Evolutionary conservation across 768 basidiomycete species (phyloP).

Genomic region (Auricularia cornea): DNA sequence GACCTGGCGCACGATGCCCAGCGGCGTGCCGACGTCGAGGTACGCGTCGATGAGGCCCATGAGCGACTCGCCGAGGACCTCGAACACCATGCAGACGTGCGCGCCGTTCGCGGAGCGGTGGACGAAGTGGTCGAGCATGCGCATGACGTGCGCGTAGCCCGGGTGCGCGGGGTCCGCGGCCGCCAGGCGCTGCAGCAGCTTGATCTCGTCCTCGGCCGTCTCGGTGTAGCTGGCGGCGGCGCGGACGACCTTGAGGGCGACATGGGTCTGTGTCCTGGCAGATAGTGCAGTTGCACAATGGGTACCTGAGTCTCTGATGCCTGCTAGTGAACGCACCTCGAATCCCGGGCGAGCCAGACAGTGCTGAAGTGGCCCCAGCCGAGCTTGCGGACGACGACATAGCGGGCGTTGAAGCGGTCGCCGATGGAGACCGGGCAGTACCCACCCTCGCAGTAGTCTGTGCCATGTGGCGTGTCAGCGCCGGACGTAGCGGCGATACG

Average conservation of each 20-base stretch:
- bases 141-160: slow-evolving; percentile 27
- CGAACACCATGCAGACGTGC: slow-evolving; percentile 25
- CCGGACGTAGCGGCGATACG: not conserved
- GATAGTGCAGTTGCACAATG: not conserved
- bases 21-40: slow-evolving; percentile 9
- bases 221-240: slow-evolving; percentile 30
- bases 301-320: slow-evolving; percentile 32
- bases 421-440: slow-evolving; percentile 28
- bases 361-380: slow-evolving; percentile 28
- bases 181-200: slow-evolving; percentile 35
- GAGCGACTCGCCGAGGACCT: slow-evolving; percentile 5
- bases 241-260: slow-evolving; percentile 5
- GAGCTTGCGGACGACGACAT: slow-evolving; percentile 27
- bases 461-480: not conserved
- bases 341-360: slow-evolving; percentile 17
- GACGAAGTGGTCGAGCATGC: slow-evolving; percentile 27
- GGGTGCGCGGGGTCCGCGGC: slow-evolving; percentile 26
- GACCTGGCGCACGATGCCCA: slow-evolving; percentile 31
- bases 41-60: slow-evolving; percentile 2
- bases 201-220: slow-evolving; percentile 39
- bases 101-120: slow-evolving; percentile 24
- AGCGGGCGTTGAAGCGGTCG: slow-evolving; percentile 21
- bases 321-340: slow-evolving; percentile 13
- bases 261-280: slow-evolving; percentile 3
- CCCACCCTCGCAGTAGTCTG: not conserved